Base-by-base conservation (phyloP, 129 eudicot species). In the Flaveria brownii region DNA sequence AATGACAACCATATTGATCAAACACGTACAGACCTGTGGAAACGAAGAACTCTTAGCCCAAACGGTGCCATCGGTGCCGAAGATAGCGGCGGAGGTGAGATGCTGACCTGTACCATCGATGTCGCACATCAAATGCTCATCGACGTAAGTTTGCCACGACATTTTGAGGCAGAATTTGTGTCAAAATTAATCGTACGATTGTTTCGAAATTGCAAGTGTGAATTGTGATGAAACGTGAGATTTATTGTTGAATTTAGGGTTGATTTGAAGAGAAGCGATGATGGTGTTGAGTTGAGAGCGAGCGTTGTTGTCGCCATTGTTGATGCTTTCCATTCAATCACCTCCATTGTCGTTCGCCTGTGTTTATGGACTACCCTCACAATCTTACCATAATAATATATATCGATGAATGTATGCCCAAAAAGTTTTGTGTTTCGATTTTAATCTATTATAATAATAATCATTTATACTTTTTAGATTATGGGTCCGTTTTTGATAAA, bases 71-170 rank as follows among this genome's bases (percentile, higher is more conserved):
- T 90, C 96, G 45, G 64, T 88, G 68, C 92, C 96, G 39, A 90
- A 46, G 77, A 90, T 90, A 71, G 96, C 96, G 22, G 96, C 90
- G 55, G 92, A 79, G 64, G 83, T 11, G 84, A 90, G 96, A 76
- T 80, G 92, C 75, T 81, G 80, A 68, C 89, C 96, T 18, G 67
- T 76, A 41, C 89, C 89, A 10, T 89, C 96, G 17, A 89, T 86
- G 80, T 86, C 94, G 36, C 89, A 85, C 97, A 91, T 88, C 86
- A 91, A 83, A 62, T 91, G 97, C 30, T 91, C 97, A 70, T 91
- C 97, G 0, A 89, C 91, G 81, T 91, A 91, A 18, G 86, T 80
- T 83, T 91, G 97, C 97, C 97, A 91, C 90, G 97, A 91, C 97
- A 91, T 91, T 74, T 54, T 88, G 54, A 68, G 26, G 0, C 2